Conservation (phyloP, 1,139 yeast species). For the Yamadazyma jaroonii region DNA sequence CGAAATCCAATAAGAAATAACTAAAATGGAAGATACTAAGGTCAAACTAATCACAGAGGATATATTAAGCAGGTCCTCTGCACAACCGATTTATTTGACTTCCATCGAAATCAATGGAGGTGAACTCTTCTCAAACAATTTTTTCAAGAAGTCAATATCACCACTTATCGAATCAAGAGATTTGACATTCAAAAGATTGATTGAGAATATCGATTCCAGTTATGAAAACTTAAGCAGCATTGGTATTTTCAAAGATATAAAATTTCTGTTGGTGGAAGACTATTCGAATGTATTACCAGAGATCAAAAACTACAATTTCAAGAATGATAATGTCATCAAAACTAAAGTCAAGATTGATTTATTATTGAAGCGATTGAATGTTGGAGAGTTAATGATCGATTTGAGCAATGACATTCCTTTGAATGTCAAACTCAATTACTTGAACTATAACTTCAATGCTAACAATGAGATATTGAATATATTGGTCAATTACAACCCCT, state of each 20-base stretch:
- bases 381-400: constrained; percentile 35
- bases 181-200: constrained; percentile 43
- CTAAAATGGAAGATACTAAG: no score
- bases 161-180: constrained; percentile 46
- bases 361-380: constrained; percentile 30
- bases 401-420: constrained; percentile 40
- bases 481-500: constrained; percentile 45
- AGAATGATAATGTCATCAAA: constrained; percentile 32
- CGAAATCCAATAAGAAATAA: neutral
- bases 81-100: constrained; percentile 45
- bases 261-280: constrained; percentile 33
- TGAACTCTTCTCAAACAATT: constrained; percentile 43
- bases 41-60: constrained; percentile 29
- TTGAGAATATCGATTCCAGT: constrained; percentile 24
- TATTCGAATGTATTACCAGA: constrained; percentile 26
- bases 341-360: constrained; percentile 40
- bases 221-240: constrained; percentile 35
- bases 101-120: constrained; percentile 50
- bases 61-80: constrained; percentile 27
- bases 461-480: constrained; percentile 42
- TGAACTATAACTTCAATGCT: constrained; percentile 43
- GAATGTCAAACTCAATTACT: constrained; percentile 37
- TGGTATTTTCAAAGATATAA: constrained; percentile 42
- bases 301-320: constrained; percentile 25
- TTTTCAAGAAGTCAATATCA: constrained; percentile 42